Conservation (phyloP, 768 basidiomycete species). For the Pulveroboletus sp. region DNA sequence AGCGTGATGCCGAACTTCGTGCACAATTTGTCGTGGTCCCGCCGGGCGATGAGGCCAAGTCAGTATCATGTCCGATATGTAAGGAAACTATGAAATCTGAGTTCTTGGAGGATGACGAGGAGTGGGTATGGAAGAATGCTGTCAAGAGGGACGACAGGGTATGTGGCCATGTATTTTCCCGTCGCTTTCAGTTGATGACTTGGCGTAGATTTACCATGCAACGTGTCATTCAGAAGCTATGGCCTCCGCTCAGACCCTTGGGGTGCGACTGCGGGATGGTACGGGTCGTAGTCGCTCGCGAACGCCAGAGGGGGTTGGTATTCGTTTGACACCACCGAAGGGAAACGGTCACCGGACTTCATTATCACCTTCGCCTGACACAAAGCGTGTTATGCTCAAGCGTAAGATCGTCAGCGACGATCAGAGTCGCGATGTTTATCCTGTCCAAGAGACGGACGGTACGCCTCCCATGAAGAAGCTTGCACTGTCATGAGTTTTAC, state of each 20-base stretch:
- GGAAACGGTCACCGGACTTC: slow-evolving; percentile 32
- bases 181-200: background rate
- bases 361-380: slow-evolving; percentile 48
- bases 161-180: slow-evolving; percentile 25
- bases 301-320: slow-evolving; percentile 57
- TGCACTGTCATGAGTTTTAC: slow-evolving; percentile 38
- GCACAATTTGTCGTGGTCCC: slow-evolving; percentile 84
- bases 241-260: slow-evolving; percentile 58
- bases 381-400: slow-evolving; percentile 56
- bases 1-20: slow-evolving; percentile 71
- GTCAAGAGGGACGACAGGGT: slow-evolving; percentile 80
- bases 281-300: slow-evolving; percentile 61
- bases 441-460: slow-evolving; percentile 35
- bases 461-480: slow-evolving; percentile 69
- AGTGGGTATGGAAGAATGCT: slow-evolving; percentile 97
- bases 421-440: slow-evolving; percentile 29
- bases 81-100: slow-evolving; percentile 90
- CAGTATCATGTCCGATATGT: slow-evolving; percentile 90
- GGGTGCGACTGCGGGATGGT: slow-evolving; percentile 64
- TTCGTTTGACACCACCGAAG: slow-evolving; percentile 38
- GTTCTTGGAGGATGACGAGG: slow-evolving; percentile 93
- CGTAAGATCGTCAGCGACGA: slow-evolving; percentile 68
- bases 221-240: slow-evolving; percentile 87
- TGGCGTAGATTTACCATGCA: slow-evolving; percentile 79
- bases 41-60: slow-evolving; percentile 80